Conservation (phyloP, 768 basidiomycete genomes). For the Lactifluus piperatus region DNA sequence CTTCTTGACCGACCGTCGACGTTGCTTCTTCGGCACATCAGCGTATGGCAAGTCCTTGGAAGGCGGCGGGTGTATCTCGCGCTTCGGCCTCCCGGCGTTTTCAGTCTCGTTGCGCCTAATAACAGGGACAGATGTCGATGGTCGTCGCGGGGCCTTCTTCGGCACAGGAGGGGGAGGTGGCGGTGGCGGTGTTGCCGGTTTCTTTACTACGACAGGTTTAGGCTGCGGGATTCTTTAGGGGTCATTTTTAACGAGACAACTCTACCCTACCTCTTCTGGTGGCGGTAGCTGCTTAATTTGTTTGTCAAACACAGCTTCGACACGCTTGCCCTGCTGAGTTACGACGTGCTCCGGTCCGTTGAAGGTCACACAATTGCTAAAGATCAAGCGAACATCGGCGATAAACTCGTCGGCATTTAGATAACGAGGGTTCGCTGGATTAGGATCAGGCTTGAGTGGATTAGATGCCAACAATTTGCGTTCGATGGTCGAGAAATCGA, state of each 20-base stretch:
- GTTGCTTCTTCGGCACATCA: constrained; percentile 61
- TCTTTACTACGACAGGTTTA: constrained; percentile 39
- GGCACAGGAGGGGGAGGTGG: constrained; percentile 37
- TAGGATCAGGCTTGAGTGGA: constrained; percentile 64
- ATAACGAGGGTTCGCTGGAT: constrained; percentile 69
- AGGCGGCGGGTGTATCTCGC: constrained; percentile 94
- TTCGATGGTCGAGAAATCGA: constrained; percentile 93
- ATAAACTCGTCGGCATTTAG: constrained; percentile 70
- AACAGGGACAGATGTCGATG: constrained; percentile 74
- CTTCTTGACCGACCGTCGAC: constrained; percentile 50
- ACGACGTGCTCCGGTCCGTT: constrained; percentile 88
- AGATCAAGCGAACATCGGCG: constrained; percentile 78
- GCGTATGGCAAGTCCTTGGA: constrained; percentile 85
- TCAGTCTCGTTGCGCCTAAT: constrained; percentile 70
- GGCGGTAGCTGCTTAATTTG: constrained; percentile 77
- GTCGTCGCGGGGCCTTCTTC: constrained; percentile 48
- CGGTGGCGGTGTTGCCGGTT: constrained; percentile 26
- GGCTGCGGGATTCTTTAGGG: constrained; percentile 27
- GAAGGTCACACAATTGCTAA: constrained; percentile 82
- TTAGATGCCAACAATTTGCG: constrained; percentile 77
- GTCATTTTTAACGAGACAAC: neutral
- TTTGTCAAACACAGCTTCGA: constrained; percentile 84
- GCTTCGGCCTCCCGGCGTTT: constrained; percentile 75
- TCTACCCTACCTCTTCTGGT: constrained; percentile 55
- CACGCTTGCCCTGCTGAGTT: constrained; percentile 65